These are phyloP conservation scores for Candolleomyces efflorescens DNA, from an alignment of 768 basidiomycete genomes.

Conservation along the genomic window DNA sequence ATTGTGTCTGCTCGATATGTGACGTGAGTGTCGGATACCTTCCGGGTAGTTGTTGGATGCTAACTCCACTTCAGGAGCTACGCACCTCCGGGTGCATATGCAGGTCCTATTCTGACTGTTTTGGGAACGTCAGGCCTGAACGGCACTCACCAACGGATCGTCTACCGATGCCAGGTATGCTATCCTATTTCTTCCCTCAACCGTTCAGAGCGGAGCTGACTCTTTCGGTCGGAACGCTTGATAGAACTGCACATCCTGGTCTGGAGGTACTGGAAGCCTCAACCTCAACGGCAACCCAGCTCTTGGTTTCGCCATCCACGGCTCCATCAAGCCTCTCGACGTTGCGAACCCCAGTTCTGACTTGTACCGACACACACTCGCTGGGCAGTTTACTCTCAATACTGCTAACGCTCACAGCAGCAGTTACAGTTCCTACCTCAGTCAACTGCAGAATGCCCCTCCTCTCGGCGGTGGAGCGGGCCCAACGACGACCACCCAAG, in stretches of 20 bases:
- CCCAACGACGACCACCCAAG: background rate
- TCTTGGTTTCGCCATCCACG: slow-evolving; percentile 8
- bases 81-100: background rate
- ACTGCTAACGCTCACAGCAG: background rate
- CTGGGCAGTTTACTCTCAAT: slow-evolving; percentile 3
- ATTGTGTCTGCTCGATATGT: slow-evolving; percentile 1
- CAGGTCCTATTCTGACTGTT: slow-evolving; percentile 7
- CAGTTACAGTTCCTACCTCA: background rate
- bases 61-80: background rate
- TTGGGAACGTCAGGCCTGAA: slow-evolving; percentile 7
- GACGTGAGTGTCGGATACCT: background rate
- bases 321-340: slow-evolving; percentile 4
- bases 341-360: slow-evolving; percentile 1
- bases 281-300: slow-evolving; percentile 1
- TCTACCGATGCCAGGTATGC: slow-evolving; percentile 9
- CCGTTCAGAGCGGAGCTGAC: background rate
- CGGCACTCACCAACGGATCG: slow-evolving; percentile 11
- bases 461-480: background rate
- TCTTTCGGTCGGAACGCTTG: background rate
- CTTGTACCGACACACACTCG: slow-evolving; percentile 6
- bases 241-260: slow-evolving; percentile 12
- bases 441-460: background rate
- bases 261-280: slow-evolving; percentile 8
- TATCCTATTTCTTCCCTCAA: background rate
- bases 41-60: background rate